Percentiles rank a stretch among this genome's conserved stretches.
Conservation (phyloP, 2,329 filamentous ascomycete species). For the Ascochyta clinopodiicola region DNA sequence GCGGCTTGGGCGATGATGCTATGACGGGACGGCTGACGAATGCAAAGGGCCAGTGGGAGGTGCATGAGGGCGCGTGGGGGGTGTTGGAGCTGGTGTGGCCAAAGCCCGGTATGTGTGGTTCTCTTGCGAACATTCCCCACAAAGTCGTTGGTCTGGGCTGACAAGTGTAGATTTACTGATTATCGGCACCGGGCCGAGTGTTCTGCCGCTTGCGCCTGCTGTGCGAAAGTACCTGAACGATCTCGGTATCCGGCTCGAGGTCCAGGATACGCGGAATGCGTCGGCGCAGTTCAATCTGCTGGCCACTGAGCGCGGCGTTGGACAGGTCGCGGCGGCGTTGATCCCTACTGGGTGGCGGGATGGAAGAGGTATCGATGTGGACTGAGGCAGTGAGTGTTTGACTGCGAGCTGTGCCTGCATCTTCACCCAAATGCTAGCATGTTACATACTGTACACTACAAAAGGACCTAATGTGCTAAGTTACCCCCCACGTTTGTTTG, state of each 20-base stretch:
- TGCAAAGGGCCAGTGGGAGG: conserved; percentile 80
- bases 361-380: conserved; percentile 17
- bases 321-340: conserved; percentile 84
- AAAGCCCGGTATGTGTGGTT: conserved; percentile 74
- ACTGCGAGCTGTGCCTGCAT: no score
- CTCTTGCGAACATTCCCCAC: neutral
- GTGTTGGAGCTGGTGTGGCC: conserved; percentile 82
- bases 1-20: conserved; percentile 38
- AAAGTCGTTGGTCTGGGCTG: conserved; percentile 9
- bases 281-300: conserved; percentile 93
- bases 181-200: conserved; percentile 80
- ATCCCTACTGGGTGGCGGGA: conserved; percentile 83
- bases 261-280: conserved; percentile 91
- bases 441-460: conserved; percentile 19
- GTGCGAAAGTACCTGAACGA: conserved; percentile 75
- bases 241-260: conserved; percentile 83
- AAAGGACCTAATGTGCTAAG: neutral
- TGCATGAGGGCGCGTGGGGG: conserved; percentile 73
- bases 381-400: conserved; percentile 1
- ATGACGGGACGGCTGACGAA: conserved; percentile 66
- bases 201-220: conserved; percentile 76
- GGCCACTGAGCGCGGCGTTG: conserved; percentile 88
- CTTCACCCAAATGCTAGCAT: neutral
- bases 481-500: neutral
- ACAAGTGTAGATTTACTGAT: conserved; percentile 76